Base-by-base conservation (phyloP, 768 basidiomycete genomes). In the Leucocoprinus sp. region DNA sequence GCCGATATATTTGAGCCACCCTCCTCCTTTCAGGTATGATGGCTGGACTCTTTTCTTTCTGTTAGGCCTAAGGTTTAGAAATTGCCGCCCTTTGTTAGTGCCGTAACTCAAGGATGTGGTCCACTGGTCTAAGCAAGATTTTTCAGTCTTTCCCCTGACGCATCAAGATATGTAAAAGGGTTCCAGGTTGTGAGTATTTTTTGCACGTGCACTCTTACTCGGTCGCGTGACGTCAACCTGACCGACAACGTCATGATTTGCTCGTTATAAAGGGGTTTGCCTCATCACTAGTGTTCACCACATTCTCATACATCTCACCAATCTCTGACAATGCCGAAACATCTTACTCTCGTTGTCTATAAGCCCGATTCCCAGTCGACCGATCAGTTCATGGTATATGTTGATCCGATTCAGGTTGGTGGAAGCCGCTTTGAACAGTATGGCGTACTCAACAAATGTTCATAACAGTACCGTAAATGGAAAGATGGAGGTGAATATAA, bases 301-400 rank as follows among this genome's bases (percentile, higher is more conserved):
- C 31, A 31, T 29, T 38, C 29, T 12, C 48, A 33, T 34, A 49
- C 28, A 34, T 39, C 29, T 44, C 36, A 14, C 18, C 19, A 27
- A n/a, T 37, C 43, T 42, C 19, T 23, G 44, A 64, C 40, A 50
- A 75, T 74, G 72, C 45, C 66, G 26, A 74, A 76, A 53, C 52
- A 62, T 33, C 55, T 84, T 50, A 75, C 76, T 45, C 81, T 84
- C 68, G 74, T 91, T 57, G 67, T 90, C 53, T 92, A 86, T 73
- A 86, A 87, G 65, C 82, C 87, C 24, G 78, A 82, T 56, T 59
- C 75, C 43, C 76, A 82, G 53, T 76, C 79, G 6, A 81, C 79
- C 17, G 78, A 87, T 43, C 84, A 88, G 64, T 92, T 64, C 67
- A 75, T 72, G 47, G 63, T 83, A 59, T 71, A 90, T 52, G 79